These are phyloP conservation scores for Platanthera guangdongensis DNA, from an alignment of 106 monocot species.

Conservation along the genomic window DNA sequence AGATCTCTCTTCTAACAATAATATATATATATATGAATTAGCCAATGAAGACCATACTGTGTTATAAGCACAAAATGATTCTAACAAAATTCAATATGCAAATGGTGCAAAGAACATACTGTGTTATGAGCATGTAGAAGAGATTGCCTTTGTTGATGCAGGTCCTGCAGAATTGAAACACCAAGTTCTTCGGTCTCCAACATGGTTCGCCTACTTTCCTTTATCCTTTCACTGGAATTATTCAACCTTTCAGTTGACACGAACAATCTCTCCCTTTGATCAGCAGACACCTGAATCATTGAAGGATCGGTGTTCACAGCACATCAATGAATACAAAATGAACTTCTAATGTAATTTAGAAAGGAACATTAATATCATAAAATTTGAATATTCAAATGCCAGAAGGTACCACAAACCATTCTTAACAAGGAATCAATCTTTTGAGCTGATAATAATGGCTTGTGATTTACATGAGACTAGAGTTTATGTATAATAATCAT, in stretches of 20 bases:
- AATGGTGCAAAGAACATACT: slow-evolving; percentile 20
- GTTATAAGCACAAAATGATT: neutral
- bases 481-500: neutral
- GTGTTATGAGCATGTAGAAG: slow-evolving; percentile 63
- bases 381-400: neutral
- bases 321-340: neutral
- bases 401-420: neutral
- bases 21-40: neutral
- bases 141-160: slow-evolving; percentile 79
- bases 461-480: neutral
- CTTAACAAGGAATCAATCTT: neutral
- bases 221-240: slow-evolving; percentile 62
- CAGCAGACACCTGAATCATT: slow-evolving; percentile 47
- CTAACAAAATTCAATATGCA: neutral
- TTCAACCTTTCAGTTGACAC: slow-evolving; percentile 59
- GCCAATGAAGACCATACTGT: neutral
- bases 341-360: neutral
- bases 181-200: slow-evolving; percentile 83
- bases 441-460: neutral
- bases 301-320: neutral
- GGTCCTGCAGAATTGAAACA: slow-evolving; percentile 70
- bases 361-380: neutral
- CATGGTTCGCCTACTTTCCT: slow-evolving; percentile 66
- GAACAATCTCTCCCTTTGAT: slow-evolving; percentile 69
- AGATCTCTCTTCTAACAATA: no score